Conservation (phyloP, 2,329 filamentous ascomycete genomes). For the Diaporthe sp. region DNA sequence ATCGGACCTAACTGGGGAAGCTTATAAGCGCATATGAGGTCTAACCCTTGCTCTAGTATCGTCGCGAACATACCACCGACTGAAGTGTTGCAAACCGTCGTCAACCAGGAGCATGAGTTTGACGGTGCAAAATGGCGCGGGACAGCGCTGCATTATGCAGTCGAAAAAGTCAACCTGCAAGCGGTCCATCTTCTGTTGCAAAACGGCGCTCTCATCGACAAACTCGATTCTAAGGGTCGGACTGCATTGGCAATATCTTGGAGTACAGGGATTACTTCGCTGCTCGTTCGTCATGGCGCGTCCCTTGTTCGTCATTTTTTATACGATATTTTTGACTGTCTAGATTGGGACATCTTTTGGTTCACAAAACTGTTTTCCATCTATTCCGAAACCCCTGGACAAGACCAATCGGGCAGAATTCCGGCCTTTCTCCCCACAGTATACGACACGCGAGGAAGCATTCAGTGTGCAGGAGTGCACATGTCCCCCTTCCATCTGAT, state of each 20-base stretch:
- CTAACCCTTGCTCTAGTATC: background rate
- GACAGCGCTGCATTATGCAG: background rate
- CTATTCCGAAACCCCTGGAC: no score
- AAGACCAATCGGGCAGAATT: accelerated
- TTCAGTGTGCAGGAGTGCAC: accelerated
- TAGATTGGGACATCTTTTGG: background rate
- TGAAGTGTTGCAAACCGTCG: background rate
- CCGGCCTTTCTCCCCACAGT: no score
- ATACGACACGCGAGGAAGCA: background rate
- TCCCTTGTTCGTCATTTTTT: background rate
- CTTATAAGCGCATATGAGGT: accelerated
- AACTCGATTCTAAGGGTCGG: background rate
- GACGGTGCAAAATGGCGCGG: no score
- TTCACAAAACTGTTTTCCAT: no score
- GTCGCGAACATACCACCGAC: background rate
- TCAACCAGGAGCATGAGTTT: background rate
- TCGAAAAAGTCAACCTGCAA: accelerated
- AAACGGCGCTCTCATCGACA: background rate
- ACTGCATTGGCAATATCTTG: no score
- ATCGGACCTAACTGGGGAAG: accelerated
- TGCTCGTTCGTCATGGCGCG: background rate
- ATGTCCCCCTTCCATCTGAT: accelerated
- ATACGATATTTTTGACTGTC: accelerated
- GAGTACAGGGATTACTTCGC: no score
- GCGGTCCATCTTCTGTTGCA: background rate